Percentiles rank a stretch among this genome's conserved stretches.
Evolutionary conservation across 768 basidiomycete genomes (phyloP).

Genomic region (Panellus pusillus): DNA sequence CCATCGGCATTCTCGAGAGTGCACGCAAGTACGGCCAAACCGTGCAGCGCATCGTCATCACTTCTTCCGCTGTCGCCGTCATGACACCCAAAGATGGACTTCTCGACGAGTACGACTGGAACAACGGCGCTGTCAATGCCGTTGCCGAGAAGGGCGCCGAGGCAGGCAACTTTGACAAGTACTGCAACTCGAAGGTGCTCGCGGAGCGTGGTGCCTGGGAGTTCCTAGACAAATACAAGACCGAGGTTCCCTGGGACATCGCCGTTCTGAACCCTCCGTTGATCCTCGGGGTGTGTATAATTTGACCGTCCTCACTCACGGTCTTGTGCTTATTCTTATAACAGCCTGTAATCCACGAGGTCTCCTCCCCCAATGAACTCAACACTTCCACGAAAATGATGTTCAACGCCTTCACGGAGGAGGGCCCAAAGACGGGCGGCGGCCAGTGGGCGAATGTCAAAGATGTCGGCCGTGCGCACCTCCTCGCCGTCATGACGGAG

Average conservation of each 20-base stretch:
- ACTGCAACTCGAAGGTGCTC: no score
- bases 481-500: no score
- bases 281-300: neutral
- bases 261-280: neutral
- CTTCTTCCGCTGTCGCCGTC: no score
- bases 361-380: neutral
- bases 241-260: neutral
- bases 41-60: no score
- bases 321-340: neutral
- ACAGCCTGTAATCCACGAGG: neutral
- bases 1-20: constrained; percentile 36
- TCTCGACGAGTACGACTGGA: no score
- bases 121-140: no score
- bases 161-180: no score
- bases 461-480: no score
- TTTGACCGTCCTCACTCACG: neutral
- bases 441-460: neutral
- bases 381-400: neutral
- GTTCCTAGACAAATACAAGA: no score
- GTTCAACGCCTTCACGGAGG: neutral
- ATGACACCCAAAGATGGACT: no score
- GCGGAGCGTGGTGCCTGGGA: no score
- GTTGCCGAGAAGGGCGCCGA: no score
- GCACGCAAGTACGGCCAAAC: constrained; percentile 26
- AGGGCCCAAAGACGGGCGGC: neutral